Percentiles rank a stretch among this genome's conserved stretches.
Evolutionary conservation across 2,329 filamentous ascomycete species (phyloP).

Genomic region (Lasiodiplodia citricola): DNA sequence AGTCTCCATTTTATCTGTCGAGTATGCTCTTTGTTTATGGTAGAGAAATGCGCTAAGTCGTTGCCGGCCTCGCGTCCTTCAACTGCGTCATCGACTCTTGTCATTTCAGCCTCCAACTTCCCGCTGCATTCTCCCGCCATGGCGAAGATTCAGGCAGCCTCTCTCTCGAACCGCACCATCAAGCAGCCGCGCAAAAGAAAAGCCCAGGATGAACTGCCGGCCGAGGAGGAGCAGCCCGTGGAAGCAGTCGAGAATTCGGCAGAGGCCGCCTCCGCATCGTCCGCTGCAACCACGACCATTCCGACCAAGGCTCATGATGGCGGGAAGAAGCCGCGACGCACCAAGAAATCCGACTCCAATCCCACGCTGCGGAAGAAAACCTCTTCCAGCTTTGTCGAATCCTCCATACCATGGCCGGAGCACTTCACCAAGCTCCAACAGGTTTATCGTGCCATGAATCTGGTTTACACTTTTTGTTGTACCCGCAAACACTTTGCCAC

Average conservation of each 20-base stretch:
- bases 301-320: constrained; percentile 65
- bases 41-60: constrained; percentile 3
- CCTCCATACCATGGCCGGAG: constrained; percentile 72
- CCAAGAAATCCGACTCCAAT: constrained; percentile 45
- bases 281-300: constrained; percentile 49
- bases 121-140: constrained; percentile 33
- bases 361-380: constrained; percentile 49
- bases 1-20: neutral
- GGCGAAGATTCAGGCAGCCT: constrained; percentile 50
- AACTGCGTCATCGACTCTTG: constrained; percentile 7
- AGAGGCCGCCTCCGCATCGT: constrained; percentile 20
- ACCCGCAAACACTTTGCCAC: constrained; percentile 91
- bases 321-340: constrained; percentile 57
- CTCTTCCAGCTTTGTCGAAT: constrained; percentile 58
- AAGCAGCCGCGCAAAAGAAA: constrained; percentile 52
- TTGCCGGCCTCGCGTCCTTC: constrained; percentile 19
- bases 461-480: constrained; percentile 94
- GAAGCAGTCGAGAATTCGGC: constrained; percentile 27
- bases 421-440: constrained; percentile 74
- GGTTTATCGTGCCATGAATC: constrained; percentile 82
- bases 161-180: constrained; percentile 51
- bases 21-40: neutral
- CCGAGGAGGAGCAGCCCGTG: constrained; percentile 27
- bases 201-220: constrained; percentile 29
- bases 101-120: neutral